Conservation (phyloP, 2,329 filamentous ascomycete species). For the Botryosphaeria agaves region DNA sequence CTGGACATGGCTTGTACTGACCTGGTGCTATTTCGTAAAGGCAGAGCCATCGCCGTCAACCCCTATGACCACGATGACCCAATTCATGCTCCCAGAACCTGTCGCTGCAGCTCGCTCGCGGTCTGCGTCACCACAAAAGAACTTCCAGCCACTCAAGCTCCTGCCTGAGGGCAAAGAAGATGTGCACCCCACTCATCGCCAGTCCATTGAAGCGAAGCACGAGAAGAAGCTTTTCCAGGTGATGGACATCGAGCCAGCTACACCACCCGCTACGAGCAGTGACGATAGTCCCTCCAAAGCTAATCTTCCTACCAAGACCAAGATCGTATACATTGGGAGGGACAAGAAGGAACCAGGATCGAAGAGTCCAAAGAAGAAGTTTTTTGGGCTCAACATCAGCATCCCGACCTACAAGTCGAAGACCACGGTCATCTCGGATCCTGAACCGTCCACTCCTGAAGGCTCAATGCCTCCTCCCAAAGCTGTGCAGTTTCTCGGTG, state of each 20-base stretch:
- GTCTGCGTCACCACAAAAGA: conserved; percentile 3
- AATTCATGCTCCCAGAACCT: not conserved
- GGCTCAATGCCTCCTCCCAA: conserved; percentile 14
- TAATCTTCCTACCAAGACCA: not conserved
- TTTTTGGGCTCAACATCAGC: conserved; percentile 13
- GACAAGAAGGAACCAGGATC: conserved; percentile 1
- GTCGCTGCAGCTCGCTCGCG: too few species aligned
- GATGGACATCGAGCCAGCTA: conserved; percentile 11
- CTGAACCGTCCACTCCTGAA: conserved; percentile 10
- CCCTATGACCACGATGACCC: not conserved
- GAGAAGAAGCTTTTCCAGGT: conserved; percentile 18
- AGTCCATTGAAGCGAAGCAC: conserved; percentile 19
- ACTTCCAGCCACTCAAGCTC: conserved; percentile 7
- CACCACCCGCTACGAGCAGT: conserved; percentile 4
- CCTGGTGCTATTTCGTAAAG: too few species aligned
- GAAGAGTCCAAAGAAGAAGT: conserved; percentile 23
- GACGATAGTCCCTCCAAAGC: not conserved
- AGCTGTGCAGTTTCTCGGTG: conserved; percentile 19
- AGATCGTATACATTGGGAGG: not conserved
- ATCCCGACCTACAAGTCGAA: conserved; percentile 1
- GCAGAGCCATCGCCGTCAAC: not conserved
- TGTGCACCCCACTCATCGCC: conserved; percentile 18
- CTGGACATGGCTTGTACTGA: too few species aligned
- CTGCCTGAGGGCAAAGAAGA: conserved; percentile 8
- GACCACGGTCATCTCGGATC: not conserved